These are phyloP conservation scores for Capsicum rhomboideum DNA, from an alignment of 257 asterid species.

Conservation along the genomic window DNA sequence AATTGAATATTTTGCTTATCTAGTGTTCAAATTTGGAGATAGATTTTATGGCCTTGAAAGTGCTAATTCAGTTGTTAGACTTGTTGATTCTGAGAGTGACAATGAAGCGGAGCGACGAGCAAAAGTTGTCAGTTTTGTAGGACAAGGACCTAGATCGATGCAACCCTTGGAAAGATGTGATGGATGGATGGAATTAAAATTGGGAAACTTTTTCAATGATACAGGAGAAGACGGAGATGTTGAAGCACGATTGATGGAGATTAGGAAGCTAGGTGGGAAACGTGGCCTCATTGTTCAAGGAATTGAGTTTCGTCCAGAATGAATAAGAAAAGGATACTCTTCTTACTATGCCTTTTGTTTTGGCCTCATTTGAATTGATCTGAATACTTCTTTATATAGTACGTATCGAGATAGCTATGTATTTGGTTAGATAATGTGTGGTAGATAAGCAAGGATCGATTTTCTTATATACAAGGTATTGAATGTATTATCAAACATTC, in stretches of 20 bases:
- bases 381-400: too few species aligned
- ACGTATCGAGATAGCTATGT: too few species aligned
- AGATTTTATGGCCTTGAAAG: conserved; percentile 6
- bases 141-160: not conserved
- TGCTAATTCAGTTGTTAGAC: not conserved
- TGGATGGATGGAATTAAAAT: conserved; percentile 32
- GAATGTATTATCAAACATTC: too few species aligned
- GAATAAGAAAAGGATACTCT: not conserved
- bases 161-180: not conserved
- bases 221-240: conserved; percentile 11
- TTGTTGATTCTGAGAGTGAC: not conserved
- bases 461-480: too few species aligned
- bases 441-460: too few species aligned
- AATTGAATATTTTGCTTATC: conserved; percentile 32
- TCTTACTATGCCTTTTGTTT: not conserved
- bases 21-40: conserved; percentile 26
- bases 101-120: not conserved
- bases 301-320: not conserved
- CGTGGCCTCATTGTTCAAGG: not conserved
- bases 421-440: too few species aligned
- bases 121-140: not conserved
- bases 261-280: too few species aligned
- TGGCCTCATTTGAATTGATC: not conserved
- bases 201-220: conserved; percentile 30
- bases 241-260: conserved; percentile 12